Percentiles rank a stretch among this genome's conserved stretches.
These are phyloP conservation scores for Penicillium sp. DNA, from an alignment of 2,329 filamentous ascomycete genomes.

Conservation along the genomic window DNA sequence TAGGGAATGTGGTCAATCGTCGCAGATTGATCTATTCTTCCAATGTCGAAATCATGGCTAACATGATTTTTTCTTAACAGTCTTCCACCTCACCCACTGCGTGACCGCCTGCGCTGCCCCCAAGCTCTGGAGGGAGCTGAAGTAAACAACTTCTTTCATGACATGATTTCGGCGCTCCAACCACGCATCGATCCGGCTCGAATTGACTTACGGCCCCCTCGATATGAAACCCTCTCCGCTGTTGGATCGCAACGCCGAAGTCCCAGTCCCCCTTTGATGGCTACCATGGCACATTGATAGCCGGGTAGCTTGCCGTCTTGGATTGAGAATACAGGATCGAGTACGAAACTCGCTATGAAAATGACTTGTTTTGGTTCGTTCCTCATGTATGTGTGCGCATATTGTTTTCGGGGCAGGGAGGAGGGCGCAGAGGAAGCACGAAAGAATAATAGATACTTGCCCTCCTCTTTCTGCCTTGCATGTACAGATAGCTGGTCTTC, in stretches of 20 bases:
- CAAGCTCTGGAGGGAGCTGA: conserved; percentile 90
- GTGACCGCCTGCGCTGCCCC: conserved; percentile 89
- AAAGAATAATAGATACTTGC: conserved; percentile 26
- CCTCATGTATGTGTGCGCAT: conserved; percentile 24
- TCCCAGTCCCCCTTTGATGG: conserved; percentile 21
- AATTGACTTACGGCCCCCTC: conserved; percentile 1
- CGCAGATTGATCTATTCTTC: not conserved
- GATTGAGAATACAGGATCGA: conserved; percentile 22
- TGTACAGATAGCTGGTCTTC: conserved; percentile 47
- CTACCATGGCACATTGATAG: conserved; percentile 15
- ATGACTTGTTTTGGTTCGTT: conserved; percentile 8
- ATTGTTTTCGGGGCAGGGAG: conserved; percentile 27
- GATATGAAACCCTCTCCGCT: conserved; percentile 2
- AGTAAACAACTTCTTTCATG: conserved; percentile 60
- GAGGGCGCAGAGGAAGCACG: conserved; percentile 21
- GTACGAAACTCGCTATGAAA: conserved; percentile 1
- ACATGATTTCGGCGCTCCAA: conserved; percentile 12
- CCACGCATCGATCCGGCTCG: conserved; percentile 12
- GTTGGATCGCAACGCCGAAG: conserved; percentile 10
- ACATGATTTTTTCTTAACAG: conserved; percentile 50
- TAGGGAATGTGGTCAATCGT: not conserved
- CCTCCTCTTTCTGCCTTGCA: conserved; percentile 32
- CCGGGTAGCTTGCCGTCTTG: conserved; percentile 24
- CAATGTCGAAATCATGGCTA: conserved; percentile 4
- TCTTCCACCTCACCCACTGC: conserved; percentile 99